Evolutionary conservation across 2,329 filamentous ascomycete species (phyloP).

Genomic region (Acrocalymma vagum): DNA sequence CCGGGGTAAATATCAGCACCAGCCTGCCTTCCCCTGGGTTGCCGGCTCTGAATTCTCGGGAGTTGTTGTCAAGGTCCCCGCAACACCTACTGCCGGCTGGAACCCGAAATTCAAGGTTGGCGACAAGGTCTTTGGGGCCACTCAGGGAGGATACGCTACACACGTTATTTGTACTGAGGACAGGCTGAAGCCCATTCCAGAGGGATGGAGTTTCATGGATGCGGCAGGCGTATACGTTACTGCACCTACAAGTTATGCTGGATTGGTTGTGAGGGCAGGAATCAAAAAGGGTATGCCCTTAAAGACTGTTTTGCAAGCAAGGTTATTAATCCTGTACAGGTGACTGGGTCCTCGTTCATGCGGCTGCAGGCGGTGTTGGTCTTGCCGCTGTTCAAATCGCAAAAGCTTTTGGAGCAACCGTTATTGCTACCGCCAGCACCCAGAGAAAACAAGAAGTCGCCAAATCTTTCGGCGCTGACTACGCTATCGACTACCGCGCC

Average conservation of each 20-base stretch:
- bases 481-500: slow-evolving; percentile 79
- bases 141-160: slow-evolving; percentile 86
- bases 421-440: slow-evolving; percentile 91
- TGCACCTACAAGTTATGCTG: slow-evolving; percentile 87
- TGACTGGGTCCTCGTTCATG: slow-evolving; percentile 89
- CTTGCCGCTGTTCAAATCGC: slow-evolving; percentile 92
- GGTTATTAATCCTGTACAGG: slow-evolving; percentile 60
- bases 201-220: slow-evolving; percentile 83
- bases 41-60: slow-evolving; percentile 89
- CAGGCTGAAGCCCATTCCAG: slow-evolving; percentile 75
- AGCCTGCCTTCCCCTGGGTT: slow-evolving; percentile 88
- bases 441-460: slow-evolving; percentile 82
- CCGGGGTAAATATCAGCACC: slow-evolving; percentile 93
- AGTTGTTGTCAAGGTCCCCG: slow-evolving; percentile 73
- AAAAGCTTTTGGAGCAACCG: slow-evolving; percentile 88
- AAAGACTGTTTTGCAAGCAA: no score
- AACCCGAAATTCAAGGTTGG: slow-evolving; percentile 75
- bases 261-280: slow-evolving; percentile 78
- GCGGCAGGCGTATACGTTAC: slow-evolving; percentile 92
- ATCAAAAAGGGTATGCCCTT: slow-evolving; percentile 65
- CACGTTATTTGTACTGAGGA: slow-evolving; percentile 73
- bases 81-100: slow-evolving; percentile 51
- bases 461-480: slow-evolving; percentile 82
- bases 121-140: slow-evolving; percentile 84
- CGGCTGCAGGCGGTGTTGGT: slow-evolving; percentile 90